phyloP scores from a whole-genome alignment of 2,329 filamentous ascomycete species.

The Elsinoe arachidis region DNA sequence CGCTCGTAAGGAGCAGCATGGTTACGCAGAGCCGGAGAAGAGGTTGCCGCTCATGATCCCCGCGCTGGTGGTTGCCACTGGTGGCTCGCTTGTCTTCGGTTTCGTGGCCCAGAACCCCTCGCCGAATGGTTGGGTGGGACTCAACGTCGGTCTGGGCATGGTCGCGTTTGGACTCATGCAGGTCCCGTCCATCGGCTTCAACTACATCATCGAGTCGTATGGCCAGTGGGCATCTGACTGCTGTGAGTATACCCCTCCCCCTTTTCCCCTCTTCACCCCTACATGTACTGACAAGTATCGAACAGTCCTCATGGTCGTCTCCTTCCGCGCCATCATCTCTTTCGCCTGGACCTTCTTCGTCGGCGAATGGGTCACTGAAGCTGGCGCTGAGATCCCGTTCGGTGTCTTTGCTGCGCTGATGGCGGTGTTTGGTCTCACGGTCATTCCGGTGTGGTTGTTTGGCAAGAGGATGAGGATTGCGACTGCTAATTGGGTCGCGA shows the following conservation, averaged over 20 bases:
- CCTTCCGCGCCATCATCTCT: constrained; percentile 40
- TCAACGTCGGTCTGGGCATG: constrained; percentile 34
- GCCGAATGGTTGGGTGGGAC: constrained; percentile 31
- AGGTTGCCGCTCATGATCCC: constrained; percentile 33
- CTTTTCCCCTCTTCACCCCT: not conserved
- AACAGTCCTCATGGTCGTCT: constrained; percentile 42
- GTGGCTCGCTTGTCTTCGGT: constrained; percentile 32
- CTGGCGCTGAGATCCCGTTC: constrained; percentile 42
- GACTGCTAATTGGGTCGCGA: constrained; percentile 23
- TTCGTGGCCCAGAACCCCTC: constrained; percentile 33
- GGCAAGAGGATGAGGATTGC: constrained; percentile 36
- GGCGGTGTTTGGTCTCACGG: constrained; percentile 38
- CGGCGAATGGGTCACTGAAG: constrained; percentile 37
- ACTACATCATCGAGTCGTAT: constrained; percentile 31
- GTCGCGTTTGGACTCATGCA: constrained; percentile 35
- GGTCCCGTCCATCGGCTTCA: constrained; percentile 36
- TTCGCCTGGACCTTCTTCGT: constrained; percentile 50
- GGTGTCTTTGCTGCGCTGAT: constrained; percentile 47
- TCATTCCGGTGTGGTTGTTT: constrained; percentile 31
- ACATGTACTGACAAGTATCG: not conserved
- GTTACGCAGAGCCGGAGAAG: constrained; percentile 33
- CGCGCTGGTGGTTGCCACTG: constrained; percentile 29
- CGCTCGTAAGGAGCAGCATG: constrained; percentile 29
- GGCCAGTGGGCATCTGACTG: constrained; percentile 36
- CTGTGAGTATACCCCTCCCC: constrained; percentile 21